Conservation (phyloP, 805 yeast species). For the Starmerella potacharoeniae region DNA sequence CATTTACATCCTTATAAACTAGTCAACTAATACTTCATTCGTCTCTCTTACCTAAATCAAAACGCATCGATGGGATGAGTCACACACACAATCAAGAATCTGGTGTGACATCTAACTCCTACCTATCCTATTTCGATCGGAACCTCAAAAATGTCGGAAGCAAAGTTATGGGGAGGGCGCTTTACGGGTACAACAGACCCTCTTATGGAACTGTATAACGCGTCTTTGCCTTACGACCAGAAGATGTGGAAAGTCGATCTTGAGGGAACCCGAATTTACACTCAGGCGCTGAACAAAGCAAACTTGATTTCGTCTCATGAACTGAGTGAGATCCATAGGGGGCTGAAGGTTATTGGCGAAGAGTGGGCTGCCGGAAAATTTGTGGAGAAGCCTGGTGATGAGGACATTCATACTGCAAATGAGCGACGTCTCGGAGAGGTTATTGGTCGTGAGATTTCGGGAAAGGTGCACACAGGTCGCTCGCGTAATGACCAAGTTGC, state of each 20-base stretch:
- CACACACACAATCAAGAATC: background rate
- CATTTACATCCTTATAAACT: too few relatives aligned
- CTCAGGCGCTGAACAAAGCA: conserved; percentile 70
- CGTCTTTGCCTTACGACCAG: conserved; percentile 91
- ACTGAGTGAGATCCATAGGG: conserved; percentile 68
- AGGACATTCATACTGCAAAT: conserved; percentile 97
- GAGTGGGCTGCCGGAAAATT: conserved; percentile 74
- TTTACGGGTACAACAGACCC: conserved; percentile 95
- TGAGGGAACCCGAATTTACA: conserved; percentile 88
- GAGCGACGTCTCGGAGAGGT: conserved; percentile 95
- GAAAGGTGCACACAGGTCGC: conserved; percentile 98
- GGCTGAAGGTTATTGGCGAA: conserved; percentile 53
- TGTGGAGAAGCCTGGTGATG: conserved; percentile 78
- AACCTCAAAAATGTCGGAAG: conserved; percentile 35
- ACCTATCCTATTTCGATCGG: background rate
- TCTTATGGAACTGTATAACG: conserved; percentile 92
- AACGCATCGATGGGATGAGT: background rate
- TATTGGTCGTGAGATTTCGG: conserved; percentile 86
- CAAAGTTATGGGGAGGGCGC: conserved; percentile 94
- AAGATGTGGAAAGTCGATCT: conserved; percentile 90
- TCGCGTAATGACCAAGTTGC: conserved; percentile 98
- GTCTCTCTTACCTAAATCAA: too few relatives aligned
- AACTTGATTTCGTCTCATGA: conserved; percentile 67
- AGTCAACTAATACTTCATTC: too few relatives aligned
- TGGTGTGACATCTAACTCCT: too few relatives aligned